Evolutionary conservation across 2,329 filamentous ascomycete genomes (phyloP), one percentile per base, ranked within the genome.

Genomic region (Exophiala oligosperma): DNA sequence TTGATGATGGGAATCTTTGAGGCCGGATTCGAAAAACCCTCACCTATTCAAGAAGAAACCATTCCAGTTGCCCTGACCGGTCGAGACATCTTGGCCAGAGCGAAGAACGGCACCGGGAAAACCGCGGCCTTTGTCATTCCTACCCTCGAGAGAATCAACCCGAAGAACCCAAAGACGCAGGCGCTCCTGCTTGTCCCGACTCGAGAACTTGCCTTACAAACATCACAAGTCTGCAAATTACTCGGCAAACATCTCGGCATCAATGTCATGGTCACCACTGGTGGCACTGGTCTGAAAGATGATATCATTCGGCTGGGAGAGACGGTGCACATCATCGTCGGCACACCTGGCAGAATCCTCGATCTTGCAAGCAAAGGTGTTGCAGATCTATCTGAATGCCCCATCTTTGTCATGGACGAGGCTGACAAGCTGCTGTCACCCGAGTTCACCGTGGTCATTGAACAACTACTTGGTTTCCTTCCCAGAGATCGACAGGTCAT

Each of bases 401-500:
- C 92, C 69, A 97, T 95, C 71, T 99, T 99, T 73, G 91, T 99
- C 77, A 99, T 99, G 94, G 94, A 99, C 71, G 94, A 99, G 76
- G 94, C 94, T 55, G 94, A 99, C 77, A 99, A 99, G 80, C 86
- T 99, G 61, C 84, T 99, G 51, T 99, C 94, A 5, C 86, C 91
- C 59, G 94, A 99, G 73, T 99, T 99, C 73, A 99, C 94, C 5
- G 92, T 93, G 26, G 92, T 96, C 64, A 96, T 99, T 66, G 95
- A 99, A 76, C 92, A 99, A 74, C 83, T 99, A 23, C 82, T 99
- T 50, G 89, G 90, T 64, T 97, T 96, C 77, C 93, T 97, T 74
- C 93, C 94, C 63, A 96, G 94, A 75, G 93, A 99, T 72, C 89
- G 94, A 59, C 94, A 99, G 77, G 92, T 99, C 70, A 99, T 99